phyloP scores from a whole-genome alignment of 306 rosid genomes.

The Aeschynomene evenia region DNA sequence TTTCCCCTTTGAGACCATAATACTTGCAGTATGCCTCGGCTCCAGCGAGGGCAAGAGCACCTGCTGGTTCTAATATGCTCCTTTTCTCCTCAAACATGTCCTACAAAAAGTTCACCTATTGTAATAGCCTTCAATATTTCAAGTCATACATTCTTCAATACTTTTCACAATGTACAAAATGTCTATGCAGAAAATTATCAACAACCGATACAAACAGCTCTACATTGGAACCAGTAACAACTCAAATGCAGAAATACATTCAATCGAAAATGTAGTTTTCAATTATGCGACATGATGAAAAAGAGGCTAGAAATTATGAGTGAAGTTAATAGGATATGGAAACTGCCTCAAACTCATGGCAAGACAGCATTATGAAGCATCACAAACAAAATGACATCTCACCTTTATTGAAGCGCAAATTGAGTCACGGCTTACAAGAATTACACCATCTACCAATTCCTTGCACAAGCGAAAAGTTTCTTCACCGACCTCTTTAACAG shows the following conservation, averaged over 20 bases:
- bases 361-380: conserved; percentile 6
- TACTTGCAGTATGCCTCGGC: conserved; percentile 98
- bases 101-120: conserved; percentile 45
- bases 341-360: conserved; percentile 6
- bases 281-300: background rate
- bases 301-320: background rate
- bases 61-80: conserved; percentile 94
- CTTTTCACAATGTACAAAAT: conserved; percentile 10
- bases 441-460: conserved; percentile 81
- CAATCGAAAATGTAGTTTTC: background rate
- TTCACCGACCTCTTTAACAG: conserved; percentile 95
- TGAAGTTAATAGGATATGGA: background rate
- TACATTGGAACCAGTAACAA: background rate
- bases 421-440: conserved; percentile 89
- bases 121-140: background rate
- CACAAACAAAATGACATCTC: conserved; percentile 28
- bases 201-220: background rate
- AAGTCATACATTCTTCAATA: background rate
- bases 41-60: conserved; percentile 97
- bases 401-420: conserved; percentile 99
- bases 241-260: background rate
- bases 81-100: conserved; percentile 98
- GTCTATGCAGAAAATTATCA: background rate
- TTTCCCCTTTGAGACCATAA: conserved; percentile 77
- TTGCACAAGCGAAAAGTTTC: conserved; percentile 87